Conservation (phyloP, 2,329 filamentous ascomycete species). For the Ustulina deusta region DNA sequence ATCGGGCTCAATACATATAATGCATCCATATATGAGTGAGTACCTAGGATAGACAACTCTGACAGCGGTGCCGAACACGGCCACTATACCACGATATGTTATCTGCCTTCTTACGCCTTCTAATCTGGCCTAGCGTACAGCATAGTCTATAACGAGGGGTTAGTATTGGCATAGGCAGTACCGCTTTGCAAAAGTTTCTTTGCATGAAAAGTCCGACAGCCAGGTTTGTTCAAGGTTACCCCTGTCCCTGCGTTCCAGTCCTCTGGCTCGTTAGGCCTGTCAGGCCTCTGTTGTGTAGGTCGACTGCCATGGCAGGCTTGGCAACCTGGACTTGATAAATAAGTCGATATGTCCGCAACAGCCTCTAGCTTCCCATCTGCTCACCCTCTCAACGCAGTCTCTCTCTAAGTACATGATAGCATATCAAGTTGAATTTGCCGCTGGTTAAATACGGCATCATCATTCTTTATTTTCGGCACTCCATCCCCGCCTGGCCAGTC, state of each 20-base stretch:
- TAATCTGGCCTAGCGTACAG: slow-evolving; percentile 14
- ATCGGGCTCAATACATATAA: background rate
- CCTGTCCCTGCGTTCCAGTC: slow-evolving; percentile 28
- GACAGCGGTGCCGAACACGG: slow-evolving; percentile 15
- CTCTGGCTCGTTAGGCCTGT: slow-evolving; percentile 27
- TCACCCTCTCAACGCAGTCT: slow-evolving; percentile 18
- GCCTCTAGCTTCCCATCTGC: slow-evolving; percentile 3
- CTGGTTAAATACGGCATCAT: background rate
- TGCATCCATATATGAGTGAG: background rate
- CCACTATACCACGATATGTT: slow-evolving; percentile 13
- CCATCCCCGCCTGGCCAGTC: background rate
- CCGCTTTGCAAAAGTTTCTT: slow-evolving; percentile 29
- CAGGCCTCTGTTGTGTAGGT: slow-evolving; percentile 22
- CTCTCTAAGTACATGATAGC: slow-evolving; percentile 15
- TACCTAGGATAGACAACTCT: background rate
- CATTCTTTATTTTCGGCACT: background rate
- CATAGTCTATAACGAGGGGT: no score
- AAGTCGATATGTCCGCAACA: slow-evolving; percentile 25
- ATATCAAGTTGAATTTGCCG: slow-evolving; percentile 6
- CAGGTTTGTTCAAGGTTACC: slow-evolving; percentile 32
- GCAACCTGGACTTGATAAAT: slow-evolving; percentile 32
- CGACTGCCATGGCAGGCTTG: slow-evolving; percentile 14
- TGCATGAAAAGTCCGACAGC: slow-evolving; percentile 29
- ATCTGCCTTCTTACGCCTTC: slow-evolving; percentile 22
- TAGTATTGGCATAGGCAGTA: no score